Base-by-base conservation (phyloP, 441 rosid species). In the Metrosideros polymorpha region DNA sequence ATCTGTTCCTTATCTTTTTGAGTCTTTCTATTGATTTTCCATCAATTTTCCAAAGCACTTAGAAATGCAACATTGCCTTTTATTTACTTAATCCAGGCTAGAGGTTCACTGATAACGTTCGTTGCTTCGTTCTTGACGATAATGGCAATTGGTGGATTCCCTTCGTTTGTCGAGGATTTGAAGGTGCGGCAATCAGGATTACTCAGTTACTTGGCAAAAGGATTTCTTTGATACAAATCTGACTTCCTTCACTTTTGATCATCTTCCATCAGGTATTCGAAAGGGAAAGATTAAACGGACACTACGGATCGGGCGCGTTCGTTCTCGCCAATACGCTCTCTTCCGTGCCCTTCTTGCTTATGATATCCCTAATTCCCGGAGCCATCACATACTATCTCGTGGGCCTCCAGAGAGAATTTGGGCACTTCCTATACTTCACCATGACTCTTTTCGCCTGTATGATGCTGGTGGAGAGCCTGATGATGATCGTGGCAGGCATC, bases 401-500 rank as follows among this genome's bases (percentile, higher is more conserved):
- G 2, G 93, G 92, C 30, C 94, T 94, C 45, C 96, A 91, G 12
- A 85, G 52, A 55, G 83, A 89, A 54, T 12, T 85, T 4, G 90
- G 86, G 32, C 94, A 90, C 83, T 93, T 92, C 30, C 47, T 75
- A 29, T 92, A 87, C 89, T 94, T 93, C n/a, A 86, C 87, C 0
- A 24, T 85, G 5, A 49, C 85, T 9, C 84, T 94, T n/a, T 93
- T 92, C 19, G 90, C 87, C 7, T 87, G 89, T 82, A 89, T 91
- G 92, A 84, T 87, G 89, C 84, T 93, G 32, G 93, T 94, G 2
- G 95, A 94, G 89, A 94, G 96, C 91, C 47, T 94, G 27, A 94
- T 94, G 94, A 92, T 94, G 96, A 90, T 87, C 6, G 91, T 93
- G 13, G 96, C 95, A 2, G 91, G 95, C 83, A 32, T 92, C 2